These are phyloP conservation scores for Phytophthora chlamydospora DNA, from an alignment of 352 stramenopile species.

Conservation along the genomic window DNA sequence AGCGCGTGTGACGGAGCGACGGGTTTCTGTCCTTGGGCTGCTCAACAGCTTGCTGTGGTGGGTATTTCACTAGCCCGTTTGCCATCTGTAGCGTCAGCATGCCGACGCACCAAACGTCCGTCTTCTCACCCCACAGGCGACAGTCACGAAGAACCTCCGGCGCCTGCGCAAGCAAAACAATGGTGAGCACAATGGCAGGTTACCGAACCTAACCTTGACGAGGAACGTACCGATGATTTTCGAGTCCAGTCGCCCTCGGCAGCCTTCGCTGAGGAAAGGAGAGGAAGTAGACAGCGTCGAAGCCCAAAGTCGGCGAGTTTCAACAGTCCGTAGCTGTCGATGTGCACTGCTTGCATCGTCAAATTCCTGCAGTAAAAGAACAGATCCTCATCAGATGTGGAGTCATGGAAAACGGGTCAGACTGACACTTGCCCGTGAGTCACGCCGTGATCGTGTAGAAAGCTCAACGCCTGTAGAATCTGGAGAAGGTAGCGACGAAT, in stretches of 20 bases:
- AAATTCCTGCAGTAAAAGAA: constrained; percentile 36
- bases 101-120: constrained; percentile 64
- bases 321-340: constrained; percentile 63
- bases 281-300: constrained; percentile 20
- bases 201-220: neutral
- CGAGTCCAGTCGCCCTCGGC: constrained; percentile 12
- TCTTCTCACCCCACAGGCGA: constrained; percentile 32
- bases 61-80: constrained; percentile 24
- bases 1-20: constrained; percentile 6
- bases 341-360: constrained; percentile 53
- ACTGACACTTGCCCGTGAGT: constrained; percentile 46
- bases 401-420: neutral
- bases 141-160: constrained; percentile 33
- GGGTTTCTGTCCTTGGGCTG: constrained; percentile 10
- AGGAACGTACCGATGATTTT: constrained; percentile 13
- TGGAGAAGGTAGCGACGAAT: constrained; percentile 74
- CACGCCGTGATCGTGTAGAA: constrained; percentile 53
- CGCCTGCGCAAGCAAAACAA: constrained; percentile 15
- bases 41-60: constrained; percentile 1
- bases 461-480: constrained; percentile 55
- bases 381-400: neutral
- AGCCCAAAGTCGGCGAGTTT: constrained; percentile 66
- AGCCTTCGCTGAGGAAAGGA: neutral
- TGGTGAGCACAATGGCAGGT: neutral
- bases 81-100: constrained; percentile 65